These are phyloP conservation scores for Rhizopus sp. DNA, from an alignment of 371 early-diverging fungal genomes.

Conservation along the genomic window DNA sequence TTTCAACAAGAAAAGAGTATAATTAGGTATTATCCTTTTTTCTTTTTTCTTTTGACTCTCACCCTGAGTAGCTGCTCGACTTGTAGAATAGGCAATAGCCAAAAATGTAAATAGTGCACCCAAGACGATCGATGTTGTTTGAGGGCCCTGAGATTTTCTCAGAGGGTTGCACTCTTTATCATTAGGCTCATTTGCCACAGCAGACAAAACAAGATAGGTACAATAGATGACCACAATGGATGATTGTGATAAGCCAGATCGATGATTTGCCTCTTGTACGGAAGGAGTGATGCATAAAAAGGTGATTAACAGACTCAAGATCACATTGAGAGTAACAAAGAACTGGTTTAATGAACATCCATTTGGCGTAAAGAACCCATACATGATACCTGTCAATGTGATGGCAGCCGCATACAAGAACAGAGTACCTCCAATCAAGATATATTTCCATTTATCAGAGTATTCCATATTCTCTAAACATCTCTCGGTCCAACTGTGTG, in stretches of 20 bases:
- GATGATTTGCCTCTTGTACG: slow-evolving; percentile 86
- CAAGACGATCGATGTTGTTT: slow-evolving; percentile 78
- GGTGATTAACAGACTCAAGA: slow-evolving; percentile 67
- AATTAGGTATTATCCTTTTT: slow-evolving; percentile 39
- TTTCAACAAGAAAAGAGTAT: slow-evolving; percentile 7
- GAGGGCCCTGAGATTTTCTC: slow-evolving; percentile 65
- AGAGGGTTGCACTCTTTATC: slow-evolving; percentile 81
- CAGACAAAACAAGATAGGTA: slow-evolving; percentile 84
- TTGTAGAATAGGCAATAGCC: slow-evolving; percentile 90
- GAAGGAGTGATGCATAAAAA: slow-evolving; percentile 71
- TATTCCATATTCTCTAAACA: slow-evolving; percentile 82
- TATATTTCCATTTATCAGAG: slow-evolving; percentile 71
- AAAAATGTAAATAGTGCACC: slow-evolving; percentile 91
- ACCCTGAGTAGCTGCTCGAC: slow-evolving; percentile 82
- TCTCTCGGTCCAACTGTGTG: slow-evolving; percentile 83
- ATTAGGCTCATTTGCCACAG: slow-evolving; percentile 79
- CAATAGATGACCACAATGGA: slow-evolving; percentile 90
- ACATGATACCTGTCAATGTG: slow-evolving; percentile 73
- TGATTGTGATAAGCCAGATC: slow-evolving; percentile 89
- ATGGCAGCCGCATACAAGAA: slow-evolving; percentile 62
- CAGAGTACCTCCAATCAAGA: slow-evolving; percentile 69
- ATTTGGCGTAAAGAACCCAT: slow-evolving; percentile 70
- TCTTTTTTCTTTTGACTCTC: slow-evolving; percentile 15
- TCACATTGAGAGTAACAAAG: slow-evolving; percentile 83
- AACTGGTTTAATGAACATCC: slow-evolving; percentile 87